Percentiles rank a stretch among this genome's conserved stretches.
Conservation (phyloP, 306 rosid species). For the Carpinus fangiana region DNA sequence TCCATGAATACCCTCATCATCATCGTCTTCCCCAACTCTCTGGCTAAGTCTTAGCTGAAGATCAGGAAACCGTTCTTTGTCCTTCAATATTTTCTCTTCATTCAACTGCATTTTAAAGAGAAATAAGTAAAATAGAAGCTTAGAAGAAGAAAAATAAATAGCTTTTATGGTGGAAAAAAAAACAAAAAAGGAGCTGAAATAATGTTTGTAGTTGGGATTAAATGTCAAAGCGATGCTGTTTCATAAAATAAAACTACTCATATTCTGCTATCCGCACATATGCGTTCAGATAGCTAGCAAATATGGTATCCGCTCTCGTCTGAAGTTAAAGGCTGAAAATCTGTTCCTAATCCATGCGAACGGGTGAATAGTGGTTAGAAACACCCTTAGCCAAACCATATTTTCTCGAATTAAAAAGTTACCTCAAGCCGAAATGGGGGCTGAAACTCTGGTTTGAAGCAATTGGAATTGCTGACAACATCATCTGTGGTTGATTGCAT, state of each 20-base stretch:
- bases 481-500: conserved; percentile 29
- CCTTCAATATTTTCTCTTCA: conserved; percentile 35
- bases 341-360: too few species aligned
- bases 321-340: too few species aligned
- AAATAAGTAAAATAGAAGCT: neutral
- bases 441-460: conserved; percentile 33
- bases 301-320: too few species aligned
- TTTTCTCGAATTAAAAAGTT: conserved; percentile 5
- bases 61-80: conserved; percentile 48
- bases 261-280: too few species aligned
- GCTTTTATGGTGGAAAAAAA: neutral
- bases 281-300: too few species aligned
- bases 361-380: too few species aligned
- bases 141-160: neutral
- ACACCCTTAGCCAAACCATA: too few species aligned
- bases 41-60: conserved; percentile 59
- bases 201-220: neutral
- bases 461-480: conserved; percentile 18
- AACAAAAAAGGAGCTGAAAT: too few species aligned
- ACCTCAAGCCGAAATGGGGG: conserved; percentile 54
- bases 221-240: too few species aligned
- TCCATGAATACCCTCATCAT: conserved; percentile 27
- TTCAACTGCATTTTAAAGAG: conserved; percentile 40
- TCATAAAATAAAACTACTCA: too few species aligned
- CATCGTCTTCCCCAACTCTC: conserved; percentile 23